Evolutionary conservation across 2,329 filamentous ascomycete genomes (phyloP), one percentile per base, ranked within the genome.

Genomic region (Talaromyces sp.): DNA sequence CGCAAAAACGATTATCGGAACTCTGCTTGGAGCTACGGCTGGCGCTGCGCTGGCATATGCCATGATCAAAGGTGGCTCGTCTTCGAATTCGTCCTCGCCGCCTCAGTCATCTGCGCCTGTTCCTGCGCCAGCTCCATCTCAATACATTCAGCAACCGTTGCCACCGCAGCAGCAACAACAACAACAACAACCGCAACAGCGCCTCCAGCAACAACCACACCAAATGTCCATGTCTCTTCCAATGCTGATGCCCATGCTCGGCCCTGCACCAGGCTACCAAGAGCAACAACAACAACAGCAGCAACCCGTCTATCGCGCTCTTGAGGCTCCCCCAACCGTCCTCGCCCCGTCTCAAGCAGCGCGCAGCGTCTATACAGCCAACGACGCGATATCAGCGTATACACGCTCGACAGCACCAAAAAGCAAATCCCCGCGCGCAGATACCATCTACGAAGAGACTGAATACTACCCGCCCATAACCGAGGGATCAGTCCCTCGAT

Each of bases 21-120:
- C 90, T 8, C 81, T 96, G 11, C 83, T 96, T 58, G 92, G 91
- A 50, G 91, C 90, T 37, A 91, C 91, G 17, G 91, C 91, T 19
- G 90, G 90, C 45, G 90, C 89, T 41, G 90, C 89, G 10, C 81
- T 91, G 47, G 89, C 91, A 10, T 96, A 95, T 77, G 88, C 87
- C 25, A 88, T 92, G 80, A 83, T 87, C 68, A 87, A 85, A 69
- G 83, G 84, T 66, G 88, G 90, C 45, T 71, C 73, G 1, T 69
- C 74, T 15, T 70, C 71, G 11, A 61, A 63, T 43, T 65, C 68
- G 9, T 70, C 73, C 6, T 37, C 60, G 19, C 62, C 62, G 35
- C 69, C 70, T 19, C 71, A 72, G 70, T 68, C 71, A 64, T 66
- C 69, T 66, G 17, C 71, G 66, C 25, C 73, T 67, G 39, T 73